Conservation (phyloP, 139 green algal species). For the Chlamydomonas sp. region DNA sequence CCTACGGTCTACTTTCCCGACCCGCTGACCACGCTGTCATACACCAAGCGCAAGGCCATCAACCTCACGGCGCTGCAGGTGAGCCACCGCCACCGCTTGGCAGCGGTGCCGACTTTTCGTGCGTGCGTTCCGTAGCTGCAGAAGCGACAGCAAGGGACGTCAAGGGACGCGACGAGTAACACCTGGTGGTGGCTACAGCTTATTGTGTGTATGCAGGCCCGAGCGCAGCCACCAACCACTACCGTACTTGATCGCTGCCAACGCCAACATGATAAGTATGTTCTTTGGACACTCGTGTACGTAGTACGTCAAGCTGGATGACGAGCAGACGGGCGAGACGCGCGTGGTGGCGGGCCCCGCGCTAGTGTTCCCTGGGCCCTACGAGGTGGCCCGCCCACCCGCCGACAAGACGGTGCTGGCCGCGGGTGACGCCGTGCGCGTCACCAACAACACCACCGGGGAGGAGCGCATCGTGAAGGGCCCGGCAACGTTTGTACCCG, state of each 20-base stretch:
- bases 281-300: background rate
- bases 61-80: constrained; percentile 9
- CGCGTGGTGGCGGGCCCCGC: background rate
- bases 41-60: constrained; percentile 3
- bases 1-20: background rate
- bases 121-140: background rate
- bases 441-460: background rate
- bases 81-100: background rate
- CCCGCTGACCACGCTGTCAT: background rate
- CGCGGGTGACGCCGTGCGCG: background rate
- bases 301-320: constrained; percentile 2
- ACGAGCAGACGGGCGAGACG: background rate
- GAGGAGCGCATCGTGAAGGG: background rate
- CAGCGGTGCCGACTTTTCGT: background rate
- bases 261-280: background rate
- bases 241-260: background rate
- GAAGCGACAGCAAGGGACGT: background rate
- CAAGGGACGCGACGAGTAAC: background rate
- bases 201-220: too few species aligned
- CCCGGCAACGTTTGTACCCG: background rate
- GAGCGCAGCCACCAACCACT: too few species aligned
- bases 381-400: background rate
- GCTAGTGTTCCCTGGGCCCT: constrained; percentile 3
- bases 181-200: too few species aligned
- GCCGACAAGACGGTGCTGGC: background rate